Evolutionary conservation across 1,284 basidiomycete species (phyloP).

Genomic region (Porodaedalea pini): DNA sequence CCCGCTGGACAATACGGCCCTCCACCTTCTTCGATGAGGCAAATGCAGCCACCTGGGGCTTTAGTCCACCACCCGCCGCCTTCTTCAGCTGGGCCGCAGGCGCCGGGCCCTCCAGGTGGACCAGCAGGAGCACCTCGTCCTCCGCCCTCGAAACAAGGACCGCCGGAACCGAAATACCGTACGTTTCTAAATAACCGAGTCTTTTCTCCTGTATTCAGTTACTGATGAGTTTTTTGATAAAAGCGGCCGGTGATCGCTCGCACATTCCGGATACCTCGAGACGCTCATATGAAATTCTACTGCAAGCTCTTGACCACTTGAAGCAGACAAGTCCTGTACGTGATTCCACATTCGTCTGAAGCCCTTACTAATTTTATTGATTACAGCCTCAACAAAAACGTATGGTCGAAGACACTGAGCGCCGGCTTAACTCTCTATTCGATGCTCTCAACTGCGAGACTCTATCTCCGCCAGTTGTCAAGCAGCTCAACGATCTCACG

Average conservation of each 20-base stretch:
- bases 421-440: conserved; percentile 83
- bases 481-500: conserved; percentile 63
- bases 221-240: conserved; percentile 19
- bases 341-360: conserved; percentile 23
- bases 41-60: conserved; percentile 33
- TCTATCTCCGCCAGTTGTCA: conserved; percentile 66
- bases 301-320: conserved; percentile 57
- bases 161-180: conserved; percentile 82
- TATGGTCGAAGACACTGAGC: conserved; percentile 85
- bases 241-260: conserved; percentile 85
- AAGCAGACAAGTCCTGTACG: conserved; percentile 71
- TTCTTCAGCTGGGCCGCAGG: conserved; percentile 30
- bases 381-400: conserved; percentile 76
- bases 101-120: conserved; percentile 31
- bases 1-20: conserved; percentile 20
- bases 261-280: conserved; percentile 79
- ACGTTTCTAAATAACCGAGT: conserved; percentile 35
- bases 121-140: conserved; percentile 33
- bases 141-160: conserved; percentile 39
- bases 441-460: conserved; percentile 92
- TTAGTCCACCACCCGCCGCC: conserved; percentile 27
- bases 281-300: conserved; percentile 69
- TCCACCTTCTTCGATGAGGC: conserved; percentile 18
- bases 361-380: conserved; percentile 21
- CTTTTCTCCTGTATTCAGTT: background rate